phyloP scores from a whole-genome alignment of 2,329 filamentous ascomycete species.

The Pestalotiopsis sp. region DNA sequence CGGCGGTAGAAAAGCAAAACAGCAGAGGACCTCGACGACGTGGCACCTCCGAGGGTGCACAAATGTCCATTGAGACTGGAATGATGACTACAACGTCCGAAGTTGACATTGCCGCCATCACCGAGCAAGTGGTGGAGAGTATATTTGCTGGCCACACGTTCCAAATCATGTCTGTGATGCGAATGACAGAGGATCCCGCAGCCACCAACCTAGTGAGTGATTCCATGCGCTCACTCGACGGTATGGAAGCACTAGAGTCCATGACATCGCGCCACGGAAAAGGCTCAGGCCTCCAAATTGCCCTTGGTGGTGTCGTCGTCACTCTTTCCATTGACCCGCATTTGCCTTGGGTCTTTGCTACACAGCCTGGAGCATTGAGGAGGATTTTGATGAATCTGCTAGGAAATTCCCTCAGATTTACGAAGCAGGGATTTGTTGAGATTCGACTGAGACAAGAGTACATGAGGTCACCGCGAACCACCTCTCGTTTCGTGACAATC shows the following conservation, averaged over 20 bases:
- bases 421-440: slow-evolving; percentile 36
- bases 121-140: slow-evolving; percentile 50
- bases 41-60: background rate
- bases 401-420: slow-evolving; percentile 66
- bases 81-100: slow-evolving; percentile 27
- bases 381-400: slow-evolving; percentile 66
- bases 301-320: slow-evolving; percentile 38
- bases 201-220: background rate
- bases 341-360: slow-evolving; percentile 54
- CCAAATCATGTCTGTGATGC: background rate
- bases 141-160: slow-evolving; percentile 48
- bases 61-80: slow-evolving; percentile 19
- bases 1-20: slow-evolving; percentile 8
- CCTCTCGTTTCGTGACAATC: slow-evolving; percentile 14
- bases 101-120: slow-evolving; percentile 40
- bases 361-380: slow-evolving; percentile 52
- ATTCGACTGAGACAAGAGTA: slow-evolving; percentile 19
- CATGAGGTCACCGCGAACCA: background rate
- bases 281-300: background rate
- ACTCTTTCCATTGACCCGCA: slow-evolving; percentile 52
- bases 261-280: background rate
- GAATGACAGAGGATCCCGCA: background rate
- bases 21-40: background rate
- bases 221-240: slow-evolving; percentile 4
- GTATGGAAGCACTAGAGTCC: background rate